Percentiles rank a stretch among this genome's conserved stretches.
phyloP scores from a whole-genome alignment of 1,284 basidiomycete genomes.

The Rhizopogon hawkerae region DNA sequence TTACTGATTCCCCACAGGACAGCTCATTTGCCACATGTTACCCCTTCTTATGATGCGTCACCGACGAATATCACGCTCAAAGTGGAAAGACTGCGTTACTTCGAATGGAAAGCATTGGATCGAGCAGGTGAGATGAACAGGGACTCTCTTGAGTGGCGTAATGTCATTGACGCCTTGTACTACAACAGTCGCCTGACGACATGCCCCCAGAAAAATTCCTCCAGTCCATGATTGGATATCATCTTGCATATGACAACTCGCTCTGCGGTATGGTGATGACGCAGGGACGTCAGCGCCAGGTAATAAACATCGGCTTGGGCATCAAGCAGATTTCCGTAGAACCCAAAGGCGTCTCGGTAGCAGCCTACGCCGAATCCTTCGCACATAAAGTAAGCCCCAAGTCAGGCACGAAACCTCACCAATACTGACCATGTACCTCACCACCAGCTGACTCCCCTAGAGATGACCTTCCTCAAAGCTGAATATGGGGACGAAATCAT shows the following conservation, averaged over 20 bases:
- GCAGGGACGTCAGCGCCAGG: conserved; percentile 62
- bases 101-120: conserved; percentile 70
- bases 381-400: conserved; percentile 55
- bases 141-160: neutral
- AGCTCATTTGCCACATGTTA: conserved; percentile 62
- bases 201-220: conserved; percentile 54
- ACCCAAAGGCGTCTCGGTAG: conserved; percentile 47
- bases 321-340: conserved; percentile 57
- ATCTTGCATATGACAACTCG: conserved; percentile 58
- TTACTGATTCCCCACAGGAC: conserved; percentile 35
- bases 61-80: conserved; percentile 61
- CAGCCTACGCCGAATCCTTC: conserved; percentile 59
- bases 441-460: conserved; percentile 52
- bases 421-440: neutral
- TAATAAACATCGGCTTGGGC: conserved; percentile 69
- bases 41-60: conserved; percentile 79
- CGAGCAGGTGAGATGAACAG: conserved; percentile 48
- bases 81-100: conserved; percentile 59
- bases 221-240: conserved; percentile 70
- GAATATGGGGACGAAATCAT: conserved; percentile 51
- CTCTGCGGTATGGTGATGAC: conserved; percentile 76
- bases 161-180: conserved; percentile 6
- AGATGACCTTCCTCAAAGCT: conserved; percentile 44
- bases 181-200: conserved; percentile 32
- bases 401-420: neutral